Percentiles rank a stretch among this genome's conserved stretches.
Conservation (phyloP, 2,329 filamentous ascomycete species). For the Xylaria digitata region DNA sequence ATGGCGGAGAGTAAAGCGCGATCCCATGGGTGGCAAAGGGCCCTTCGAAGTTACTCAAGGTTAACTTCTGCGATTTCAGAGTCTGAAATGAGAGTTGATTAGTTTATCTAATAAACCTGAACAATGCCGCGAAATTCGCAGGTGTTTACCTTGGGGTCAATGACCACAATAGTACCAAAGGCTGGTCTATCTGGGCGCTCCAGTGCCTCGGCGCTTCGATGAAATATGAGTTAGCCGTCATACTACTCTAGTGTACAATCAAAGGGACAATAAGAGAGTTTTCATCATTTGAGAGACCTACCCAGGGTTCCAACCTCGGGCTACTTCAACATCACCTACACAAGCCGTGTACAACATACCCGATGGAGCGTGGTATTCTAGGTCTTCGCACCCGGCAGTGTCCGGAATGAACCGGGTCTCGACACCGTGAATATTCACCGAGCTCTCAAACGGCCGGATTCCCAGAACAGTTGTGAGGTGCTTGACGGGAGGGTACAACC, state of each 20-base stretch:
- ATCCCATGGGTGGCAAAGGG: conserved; percentile 71
- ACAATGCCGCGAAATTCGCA: not conserved
- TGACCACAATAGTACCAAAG: conserved; percentile 60
- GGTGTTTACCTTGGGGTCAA: conserved; percentile 62
- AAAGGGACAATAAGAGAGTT: not conserved
- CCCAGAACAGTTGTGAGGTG: conserved; percentile 38
- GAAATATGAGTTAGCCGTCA: conserved; percentile 6
- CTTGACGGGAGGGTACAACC: conserved; percentile 41
- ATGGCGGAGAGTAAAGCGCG: conserved; percentile 59
- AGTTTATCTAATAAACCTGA: not conserved
- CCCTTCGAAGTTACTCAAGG: conserved; percentile 62
- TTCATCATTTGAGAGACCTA: conserved; percentile 28
- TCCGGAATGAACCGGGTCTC: conserved; percentile 56
- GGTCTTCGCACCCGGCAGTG: conserved; percentile 68
- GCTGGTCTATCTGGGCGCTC: conserved; percentile 54
- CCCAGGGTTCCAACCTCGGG: conserved; percentile 45
- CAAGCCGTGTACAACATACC: conserved; percentile 68
- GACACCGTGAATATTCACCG: conserved; percentile 41
- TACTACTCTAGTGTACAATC: not conserved
- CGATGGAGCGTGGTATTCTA: conserved; percentile 64
- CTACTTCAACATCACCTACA: conserved; percentile 53
- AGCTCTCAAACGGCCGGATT: conserved; percentile 35
- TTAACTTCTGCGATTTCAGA: conserved; percentile 57
- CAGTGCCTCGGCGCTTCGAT: conserved; percentile 36
- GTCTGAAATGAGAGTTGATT: conserved; percentile 51